Evolutionary conservation across 2,329 filamentous ascomycete genomes (phyloP), one percentile per base, ranked within the genome.

Genomic region (Trichoderma pleuroti): DNA sequence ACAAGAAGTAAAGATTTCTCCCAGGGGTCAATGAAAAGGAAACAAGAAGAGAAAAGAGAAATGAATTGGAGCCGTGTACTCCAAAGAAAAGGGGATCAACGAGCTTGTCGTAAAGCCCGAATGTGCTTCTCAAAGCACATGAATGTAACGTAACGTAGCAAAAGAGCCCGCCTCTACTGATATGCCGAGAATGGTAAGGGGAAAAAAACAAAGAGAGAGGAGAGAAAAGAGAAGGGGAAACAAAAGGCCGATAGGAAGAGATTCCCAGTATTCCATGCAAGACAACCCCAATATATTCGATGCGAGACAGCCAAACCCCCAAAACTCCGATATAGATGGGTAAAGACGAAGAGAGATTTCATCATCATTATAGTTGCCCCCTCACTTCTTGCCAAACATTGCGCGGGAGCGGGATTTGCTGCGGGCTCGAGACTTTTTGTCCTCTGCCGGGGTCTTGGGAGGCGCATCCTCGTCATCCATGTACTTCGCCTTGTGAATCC

Each of bases 401-500:
- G 87, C 89, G 75, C 92, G 86, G 62, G 91, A 90, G 73, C 91
- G 89, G 32, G 92, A 93, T 82, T 94, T 95, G 81, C 91, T 92
- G 72, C 91, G 88, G 21, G 56, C 65, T 36, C 56, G 65, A 52
- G 85, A 77, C 78, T 92, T 92, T 62, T 85, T 92, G 62, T 85
- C 79, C 52, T 80, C 86, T 73, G 84, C 84, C 74, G 82, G 85
- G 71, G 80, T 80, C 71, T 81, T 78, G 70, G 78, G 79, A 39
- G 81, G 79, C 36, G 81, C 77, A 65, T 81, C 84, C 46, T 91
- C 88, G 30, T 93, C 92, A 72, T 91, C 71, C 56, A 63, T 89
- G 80, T 98, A 98, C 79, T 98, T 98, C 70, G 93, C 84, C 81
- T 98, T 98, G 85, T 98, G 94, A 76, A 98, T 98, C 94, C 94